These are phyloP conservation scores for Lodderomyces parapsilosis DNA, from an alignment of 1,139 yeast species.

Conservation along the genomic window DNA sequence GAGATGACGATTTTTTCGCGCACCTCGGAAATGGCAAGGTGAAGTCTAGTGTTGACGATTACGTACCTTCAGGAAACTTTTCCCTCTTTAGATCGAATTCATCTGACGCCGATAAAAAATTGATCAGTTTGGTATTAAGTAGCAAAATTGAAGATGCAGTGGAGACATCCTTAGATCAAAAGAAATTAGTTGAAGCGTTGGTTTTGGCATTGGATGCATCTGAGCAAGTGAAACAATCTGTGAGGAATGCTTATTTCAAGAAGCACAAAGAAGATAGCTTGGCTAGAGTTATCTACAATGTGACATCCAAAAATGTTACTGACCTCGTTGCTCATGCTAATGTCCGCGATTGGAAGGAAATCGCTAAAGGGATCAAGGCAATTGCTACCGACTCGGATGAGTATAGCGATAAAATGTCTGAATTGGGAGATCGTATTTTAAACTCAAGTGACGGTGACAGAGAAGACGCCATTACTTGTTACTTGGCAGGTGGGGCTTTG, in stretches of 20 bases:
- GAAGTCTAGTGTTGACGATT: slow-evolving; percentile 18
- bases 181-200: slow-evolving; percentile 73
- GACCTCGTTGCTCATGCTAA: slow-evolving; percentile 81
- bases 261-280: slow-evolving; percentile 56
- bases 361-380: slow-evolving; percentile 68
- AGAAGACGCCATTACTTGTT: slow-evolving; percentile 74
- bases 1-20: slow-evolving; percentile 49
- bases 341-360: slow-evolving; percentile 78
- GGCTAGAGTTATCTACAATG: slow-evolving; percentile 72
- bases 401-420: slow-evolving; percentile 56
- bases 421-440: slow-evolving; percentile 68
- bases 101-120: slow-evolving; percentile 34
- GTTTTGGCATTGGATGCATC: slow-evolving; percentile 73
- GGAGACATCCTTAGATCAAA: slow-evolving; percentile 60
- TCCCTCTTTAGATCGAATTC: slow-evolving; percentile 25
- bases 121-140: slow-evolving; percentile 57
- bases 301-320: slow-evolving; percentile 56
- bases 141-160: slow-evolving; percentile 74
- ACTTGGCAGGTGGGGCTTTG: slow-evolving; percentile 77
- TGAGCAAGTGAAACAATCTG: slow-evolving; percentile 63
- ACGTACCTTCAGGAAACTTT: slow-evolving; percentile 49
- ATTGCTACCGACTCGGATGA: slow-evolving; percentile 46
- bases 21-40: slow-evolving; percentile 37
- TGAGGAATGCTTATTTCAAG: slow-evolving; percentile 67
- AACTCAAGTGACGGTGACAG: slow-evolving; percentile 37